Conservation (phyloP, 495 filamentous ascomycete genomes). For the Penicillium robsamsonii region DNA sequence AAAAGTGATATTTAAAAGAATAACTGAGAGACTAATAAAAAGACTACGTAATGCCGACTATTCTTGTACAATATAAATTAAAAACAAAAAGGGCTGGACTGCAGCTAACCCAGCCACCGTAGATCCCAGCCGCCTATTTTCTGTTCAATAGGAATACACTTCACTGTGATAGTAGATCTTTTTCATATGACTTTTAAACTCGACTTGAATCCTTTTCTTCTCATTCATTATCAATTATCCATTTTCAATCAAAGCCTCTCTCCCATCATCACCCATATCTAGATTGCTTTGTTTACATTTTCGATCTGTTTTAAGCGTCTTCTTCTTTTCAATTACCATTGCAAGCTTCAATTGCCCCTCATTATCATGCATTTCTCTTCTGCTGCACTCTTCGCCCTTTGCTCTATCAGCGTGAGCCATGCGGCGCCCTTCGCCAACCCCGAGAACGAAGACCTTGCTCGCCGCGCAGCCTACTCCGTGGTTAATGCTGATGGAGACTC, state of each 20-base stretch:
- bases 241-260: constrained; percentile 5
- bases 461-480: constrained; percentile 42
- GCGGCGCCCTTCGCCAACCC: constrained; percentile 36
- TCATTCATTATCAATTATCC: background rate
- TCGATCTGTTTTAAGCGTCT: background rate
- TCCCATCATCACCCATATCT: background rate
- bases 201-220: constrained; percentile 1
- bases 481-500: constrained; percentile 47
- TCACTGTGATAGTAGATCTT: constrained; percentile 9
- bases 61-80: background rate
- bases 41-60: too few relatives aligned
- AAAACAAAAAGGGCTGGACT: constrained; percentile 18
- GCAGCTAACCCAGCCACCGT: constrained; percentile 24
- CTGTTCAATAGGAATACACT: constrained; percentile 10
- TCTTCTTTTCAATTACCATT: background rate
- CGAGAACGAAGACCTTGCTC: constrained; percentile 28
- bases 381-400: constrained; percentile 32
- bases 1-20: too few relatives aligned
- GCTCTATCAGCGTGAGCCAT: constrained; percentile 28
- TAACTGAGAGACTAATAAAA: too few relatives aligned
- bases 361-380: constrained; percentile 36
- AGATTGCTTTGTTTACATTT: constrained; percentile 3
- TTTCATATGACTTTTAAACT: constrained; percentile 22
- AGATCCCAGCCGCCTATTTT: constrained; percentile 33
- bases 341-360: constrained; percentile 1